These are phyloP conservation scores for Mortierella sp. DNA, from an alignment of 371 early-diverging fungal genomes.

Conservation along the genomic window DNA sequence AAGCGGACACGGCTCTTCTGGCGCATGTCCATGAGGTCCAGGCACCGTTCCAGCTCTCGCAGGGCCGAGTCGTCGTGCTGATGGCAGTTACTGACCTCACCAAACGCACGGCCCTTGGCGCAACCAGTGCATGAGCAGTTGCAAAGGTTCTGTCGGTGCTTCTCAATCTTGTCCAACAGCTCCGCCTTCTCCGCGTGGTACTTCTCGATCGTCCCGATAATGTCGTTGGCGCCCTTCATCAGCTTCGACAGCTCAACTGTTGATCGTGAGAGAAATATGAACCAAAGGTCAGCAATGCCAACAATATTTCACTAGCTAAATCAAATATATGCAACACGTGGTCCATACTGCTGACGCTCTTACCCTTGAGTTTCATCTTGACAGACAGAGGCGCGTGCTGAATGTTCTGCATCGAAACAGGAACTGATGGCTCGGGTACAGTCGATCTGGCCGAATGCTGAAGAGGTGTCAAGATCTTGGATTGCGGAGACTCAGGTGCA, in stretches of 20 bases:
- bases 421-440: not conserved
- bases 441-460: not conserved
- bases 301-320: not conserved
- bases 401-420: not conserved
- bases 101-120: not conserved
- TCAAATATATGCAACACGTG: not conserved
- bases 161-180: conserved; percentile 9
- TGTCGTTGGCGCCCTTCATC: conserved; percentile 20
- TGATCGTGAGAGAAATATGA: not conserved
- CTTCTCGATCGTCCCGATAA: conserved; percentile 8
- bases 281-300: not conserved
- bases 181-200: conserved; percentile 1
- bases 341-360: not conserved
- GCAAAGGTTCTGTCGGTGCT: not conserved
- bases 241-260: conserved; percentile 12
- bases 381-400: not conserved
- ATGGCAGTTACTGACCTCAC: not conserved
- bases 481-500: not conserved
- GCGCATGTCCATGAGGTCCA: conserved; percentile 10
- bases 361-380: not conserved
- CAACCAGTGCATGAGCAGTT: not conserved
- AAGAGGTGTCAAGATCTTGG: not conserved
- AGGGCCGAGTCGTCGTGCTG: not conserved
- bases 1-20: not conserved
- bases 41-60: not conserved